Evolutionary conservation across 139 green algal species (phyloP), one percentile per base, ranked within the genome.

Genomic region (Coelastrella sp.): DNA sequence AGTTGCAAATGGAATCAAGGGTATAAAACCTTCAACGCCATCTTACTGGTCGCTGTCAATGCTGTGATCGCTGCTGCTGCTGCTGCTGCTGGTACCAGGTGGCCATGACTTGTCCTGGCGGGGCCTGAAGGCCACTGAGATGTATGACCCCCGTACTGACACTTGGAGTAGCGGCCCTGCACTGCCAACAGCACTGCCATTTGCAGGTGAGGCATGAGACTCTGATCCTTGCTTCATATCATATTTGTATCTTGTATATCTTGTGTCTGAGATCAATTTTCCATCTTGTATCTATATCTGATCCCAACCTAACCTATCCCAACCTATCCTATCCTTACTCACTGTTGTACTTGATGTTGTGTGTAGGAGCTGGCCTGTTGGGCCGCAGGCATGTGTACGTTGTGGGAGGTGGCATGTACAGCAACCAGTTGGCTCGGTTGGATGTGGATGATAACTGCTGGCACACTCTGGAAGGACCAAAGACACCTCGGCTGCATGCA

Each of bases 61-160:
- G 15, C 4, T 72, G 63, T 72, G 63, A 72, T 72, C 12, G 63
- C 15, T 14, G 15, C 63, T 22, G 15, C 63, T 72, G 12, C 63
- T 72, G 3, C 63, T 22, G 15, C 63, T 25, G 56, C 15, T 66
- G 58, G n/a, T 27, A 22, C 12, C 87, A 92, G 91, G 91, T 65
- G 91, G 91, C 22, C 91, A 93, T 35, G 91, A 93, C 80, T 20
- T 85, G n/a, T 84, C 68, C 6, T 93, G 91, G 91, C 57, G 91
- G 6, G 85, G 78, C 20, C 80, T 93, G 68, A 94, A 91, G 56
- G 92, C 87, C 6, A 90, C 92, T 11, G 94, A 96, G 87, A 57
- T 96, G 82, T 96, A 96, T 35, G 78, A 95, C 27, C 88, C 90
- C 0, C 57, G 35, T 4, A 78, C 27, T 59, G 93, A 96, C 72